Evolutionary conservation across 177 flowering plant genomes (phyloP), one percentile per base, ranked within the genome.

Genomic region (Vitis hybrid): DNA sequence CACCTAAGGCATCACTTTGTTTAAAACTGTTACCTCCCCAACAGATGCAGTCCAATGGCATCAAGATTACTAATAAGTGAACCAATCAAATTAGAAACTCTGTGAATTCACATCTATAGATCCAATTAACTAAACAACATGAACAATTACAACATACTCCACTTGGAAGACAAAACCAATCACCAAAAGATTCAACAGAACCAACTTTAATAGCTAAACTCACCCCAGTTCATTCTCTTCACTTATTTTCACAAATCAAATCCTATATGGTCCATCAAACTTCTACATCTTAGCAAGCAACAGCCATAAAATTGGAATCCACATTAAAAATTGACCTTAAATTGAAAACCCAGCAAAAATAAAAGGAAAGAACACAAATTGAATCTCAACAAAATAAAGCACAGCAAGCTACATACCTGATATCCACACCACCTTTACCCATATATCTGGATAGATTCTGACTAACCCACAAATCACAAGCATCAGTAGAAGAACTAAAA

Each of bases 381-480:
- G 14, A 22, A 2, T 15, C 5, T 5, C 22, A 50, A 13, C 60
- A 52, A 45, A 56, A 61, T 3, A 53, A 60, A 39, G 52, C 20
- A n/a, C 34, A 10, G 6, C 10, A 50, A 51, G 29, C 61, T 10
- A 10, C 57, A 58, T 49, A 94, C 98, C 94, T 89, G 85, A 94
- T 87, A 81, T 89, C 80, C 64, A 59, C 91, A 58, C 92, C 97
- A 12, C 84, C 83, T 82, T 85, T 87, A 67, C 58, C 84, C 50
- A 83, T 14, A 64, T 85, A 89, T 54, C 69, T 63, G 19, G 93
- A 84, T 0, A 94, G 74, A 78, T 92, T 94, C 77, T 84, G 88
- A 52, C 81, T 80, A 70, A 94, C 91, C 90, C 88, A 94, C 34
- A 73, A 69, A 82, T 90, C 98, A 29, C 91, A 72, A 66, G 86